A percentile compares a stretch with the other conserved stretches of the same genome.
These are phyloP conservation scores for Salpingoeca rosetta DNA, from an alignment of 78 protist species.

Conservation along the genomic window DNA sequence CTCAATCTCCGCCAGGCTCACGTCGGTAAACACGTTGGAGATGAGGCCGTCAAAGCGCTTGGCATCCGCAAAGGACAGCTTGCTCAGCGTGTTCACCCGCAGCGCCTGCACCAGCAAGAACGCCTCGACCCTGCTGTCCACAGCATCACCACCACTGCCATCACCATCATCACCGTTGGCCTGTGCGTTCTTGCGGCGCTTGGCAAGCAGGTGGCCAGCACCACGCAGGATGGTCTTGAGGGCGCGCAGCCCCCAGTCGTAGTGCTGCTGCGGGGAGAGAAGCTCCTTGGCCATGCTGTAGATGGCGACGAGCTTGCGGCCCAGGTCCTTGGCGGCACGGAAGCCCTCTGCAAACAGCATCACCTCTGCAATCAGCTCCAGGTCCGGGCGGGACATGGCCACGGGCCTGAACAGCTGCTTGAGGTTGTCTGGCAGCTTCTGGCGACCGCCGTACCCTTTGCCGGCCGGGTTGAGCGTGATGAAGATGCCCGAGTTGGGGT, in stretches of 20 bases:
- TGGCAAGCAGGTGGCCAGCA: conserved; percentile 8
- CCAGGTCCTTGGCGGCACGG: conserved; percentile 43
- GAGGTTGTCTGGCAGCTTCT: conserved; percentile 82
- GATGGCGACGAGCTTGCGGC: conserved; percentile 47
- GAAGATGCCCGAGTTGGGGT: conserved; percentile 68
- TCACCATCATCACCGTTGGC: too few relatives aligned
- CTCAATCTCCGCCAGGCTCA: background rate
- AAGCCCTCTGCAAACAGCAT: conserved; percentile 73
- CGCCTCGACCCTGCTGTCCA: background rate
- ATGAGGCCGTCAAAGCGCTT: conserved; percentile 48
- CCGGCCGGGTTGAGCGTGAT: conserved; percentile 85
- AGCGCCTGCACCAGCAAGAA: conserved; percentile 47
- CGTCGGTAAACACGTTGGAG: conserved; percentile 51
- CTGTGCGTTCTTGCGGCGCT: background rate
- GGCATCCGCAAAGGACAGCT: conserved; percentile 60
- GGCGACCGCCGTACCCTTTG: conserved; percentile 81
- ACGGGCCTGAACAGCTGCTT: conserved; percentile 83
- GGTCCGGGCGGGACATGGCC: conserved; percentile 79
- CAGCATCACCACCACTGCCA: background rate
- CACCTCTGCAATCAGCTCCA: conserved; percentile 69
- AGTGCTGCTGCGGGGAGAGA: conserved; percentile 72
- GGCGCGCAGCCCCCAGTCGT: conserved; percentile 87
- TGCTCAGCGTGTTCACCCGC: conserved; percentile 69
- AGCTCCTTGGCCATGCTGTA: conserved; percentile 60
- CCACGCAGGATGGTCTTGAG: conserved; percentile 62